Evolutionary conservation across 208 protist species (phyloP), one percentile per base, ranked within the genome.

Genomic region (Blastocrithidia nonstop): DNA sequence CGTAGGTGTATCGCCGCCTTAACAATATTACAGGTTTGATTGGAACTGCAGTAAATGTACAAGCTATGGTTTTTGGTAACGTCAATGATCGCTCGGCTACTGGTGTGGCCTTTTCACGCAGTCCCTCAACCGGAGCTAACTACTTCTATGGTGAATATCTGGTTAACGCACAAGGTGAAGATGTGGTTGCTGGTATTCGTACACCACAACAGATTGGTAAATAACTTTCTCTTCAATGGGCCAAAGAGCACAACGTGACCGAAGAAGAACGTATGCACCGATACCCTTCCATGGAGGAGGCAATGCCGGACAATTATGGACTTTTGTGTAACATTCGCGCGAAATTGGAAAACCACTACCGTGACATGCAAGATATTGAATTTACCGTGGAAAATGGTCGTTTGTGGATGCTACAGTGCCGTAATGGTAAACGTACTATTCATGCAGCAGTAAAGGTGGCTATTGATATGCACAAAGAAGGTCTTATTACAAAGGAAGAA

Each of bases 291-390:
- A 83, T 97, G 67, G 67, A 93, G 54, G 67, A 88, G 60, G 50
- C 51, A 16, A 80, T 94, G 72, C 88, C 89, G 5, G 73, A 82
- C 44, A 67, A 70, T 54, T 94, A 91, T 67, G 51, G 65, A 26
- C 54, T 95, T 54, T 78, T 97, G 26, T 67, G 77, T 38, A 61
- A 84, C 22, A 84, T 89, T 39, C 73, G 66, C 29, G 47, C 53
- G 13, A 71, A 61, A 25, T 71, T 97, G 22, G 93, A 97, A 63
- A 17, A 58, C 26, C 78, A 96, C 71, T 97, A 89, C 71, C 77
- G 69, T 23, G 94, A 97, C 57, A 96, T 97, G 84, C 86, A 94
- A 66, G 94, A 97, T 54, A 83, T 97, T 50, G 94, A 97, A 69
- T 97, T 97, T 79, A 97, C 94, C 25, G 93, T 97, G 27, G 76